A percentile compares a stretch with the other conserved stretches of the same genome.
Conservation (phyloP, 257 asterid genomes). For the Forsythia viridissima region DNA sequence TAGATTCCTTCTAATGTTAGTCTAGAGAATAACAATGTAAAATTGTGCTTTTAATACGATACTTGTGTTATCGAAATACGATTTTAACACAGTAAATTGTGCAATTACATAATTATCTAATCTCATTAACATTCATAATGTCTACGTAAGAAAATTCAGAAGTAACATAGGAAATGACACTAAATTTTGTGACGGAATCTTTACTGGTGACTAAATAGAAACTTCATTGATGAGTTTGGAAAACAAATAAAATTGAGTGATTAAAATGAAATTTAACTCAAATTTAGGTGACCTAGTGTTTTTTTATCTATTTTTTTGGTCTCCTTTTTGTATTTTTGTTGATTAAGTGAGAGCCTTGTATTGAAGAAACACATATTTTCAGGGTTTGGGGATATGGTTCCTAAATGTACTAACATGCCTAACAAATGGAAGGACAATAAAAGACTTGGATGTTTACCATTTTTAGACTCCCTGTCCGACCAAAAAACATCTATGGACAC, state of each 20-base stretch:
- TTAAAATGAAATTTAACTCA: neutral
- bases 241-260: neutral
- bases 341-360: constrained; percentile 36
- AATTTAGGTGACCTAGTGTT: neutral
- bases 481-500: neutral
- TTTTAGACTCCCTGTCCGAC: neutral
- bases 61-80: neutral
- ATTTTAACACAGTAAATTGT: neutral
- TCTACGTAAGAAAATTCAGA: neutral
- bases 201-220: neutral
- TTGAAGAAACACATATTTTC: constrained; percentile 29
- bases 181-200: neutral
- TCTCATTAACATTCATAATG: neutral
- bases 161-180: neutral
- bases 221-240: neutral
- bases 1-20: neutral
- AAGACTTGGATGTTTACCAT: constrained; percentile 10
- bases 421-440: constrained; percentile 48
- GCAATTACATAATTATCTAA: no score
- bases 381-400: constrained; percentile 41
- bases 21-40: neutral
- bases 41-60: neutral
- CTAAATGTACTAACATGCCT: constrained; percentile 42
- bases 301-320: neutral
- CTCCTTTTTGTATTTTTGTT: neutral